Base-by-base conservation (phyloP, 352 stramenopile genomes). In the Globisporangium parvum region DNA sequence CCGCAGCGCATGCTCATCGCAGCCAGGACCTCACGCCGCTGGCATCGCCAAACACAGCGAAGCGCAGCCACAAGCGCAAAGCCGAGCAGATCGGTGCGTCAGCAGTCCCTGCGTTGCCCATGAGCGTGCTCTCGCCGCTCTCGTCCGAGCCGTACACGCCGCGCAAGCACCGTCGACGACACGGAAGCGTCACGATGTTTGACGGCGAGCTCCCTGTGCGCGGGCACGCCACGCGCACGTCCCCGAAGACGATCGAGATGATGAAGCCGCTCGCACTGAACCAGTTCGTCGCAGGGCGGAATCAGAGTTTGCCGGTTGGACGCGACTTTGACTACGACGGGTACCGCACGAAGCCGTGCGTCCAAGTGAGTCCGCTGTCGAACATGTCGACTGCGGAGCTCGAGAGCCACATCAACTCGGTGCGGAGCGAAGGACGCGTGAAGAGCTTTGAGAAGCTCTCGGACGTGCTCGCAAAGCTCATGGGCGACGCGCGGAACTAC, bases 391-490 rank as follows among this genome's bases (percentile, higher is more conserved):
- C 65, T 10, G 57, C 68, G 24, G 70, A 89, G 54, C 68, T 94
- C 8, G 60, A 65, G 26, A 64, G 77, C 28, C 80, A 89, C 54
- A 87, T 94, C 53, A 73, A 68, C 31, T 85, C 81, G 20, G 69
- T 92, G 45, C 77, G 69, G 41, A 70, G 69, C 17, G 81, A 94
- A 26, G 77, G 77, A 2, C 69, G 70, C 11, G 68, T 86, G 39
- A 75, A 75, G 31, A 80, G 62, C 66, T 89, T 87, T 51, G 80
- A 87, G 14, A 77, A 77, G 39, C 69, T 88, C 31, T 62, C 57
- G 12, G 75, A 88, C 51, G 77, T 91, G 47, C 62, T 95, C 50
- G 57, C 68, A 23, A 86, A 88, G 57, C 70, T 95, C 33, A 91
- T 95, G 75, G 64, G 51, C 1, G 71, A 93, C 54, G 66, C 82